These are phyloP conservation scores for Arabidopsis hybrid DNA, from an alignment of 441 rosid genomes.

Conservation along the genomic window DNA sequence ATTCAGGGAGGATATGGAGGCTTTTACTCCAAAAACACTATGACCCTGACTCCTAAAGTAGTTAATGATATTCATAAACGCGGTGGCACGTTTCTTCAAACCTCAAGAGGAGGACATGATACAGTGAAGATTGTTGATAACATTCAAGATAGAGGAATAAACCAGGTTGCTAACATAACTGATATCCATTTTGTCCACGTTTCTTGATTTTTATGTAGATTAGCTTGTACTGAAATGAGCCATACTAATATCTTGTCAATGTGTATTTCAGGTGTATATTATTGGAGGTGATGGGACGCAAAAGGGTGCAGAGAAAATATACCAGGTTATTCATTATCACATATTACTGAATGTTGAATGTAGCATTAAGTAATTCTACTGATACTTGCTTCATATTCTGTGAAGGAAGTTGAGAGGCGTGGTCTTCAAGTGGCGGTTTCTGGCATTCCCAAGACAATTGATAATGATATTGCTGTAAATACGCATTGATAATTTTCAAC, in stretches of 20 bases:
- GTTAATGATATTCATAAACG: constrained; percentile 77
- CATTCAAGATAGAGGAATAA: constrained; percentile 75
- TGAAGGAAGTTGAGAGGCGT: constrained; percentile 78
- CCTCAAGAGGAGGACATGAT: constrained; percentile 82
- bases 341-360: constrained; percentile 12
- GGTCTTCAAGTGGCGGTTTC: constrained; percentile 77
- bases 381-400: constrained; percentile 38
- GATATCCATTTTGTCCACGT: background rate
- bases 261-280: constrained; percentile 62
- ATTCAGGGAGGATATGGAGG: constrained; percentile 73
- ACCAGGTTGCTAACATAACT: constrained; percentile 52
- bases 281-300: constrained; percentile 85
- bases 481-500: constrained; percentile 26
- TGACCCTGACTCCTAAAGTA: constrained; percentile 62
- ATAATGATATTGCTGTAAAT: constrained; percentile 74
- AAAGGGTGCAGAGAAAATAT: constrained; percentile 67
- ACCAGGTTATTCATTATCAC: constrained; percentile 50
- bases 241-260: constrained; percentile 11
- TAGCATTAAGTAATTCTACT: constrained; percentile 1
- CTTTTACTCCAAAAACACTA: constrained; percentile 69
- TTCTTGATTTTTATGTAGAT: constrained; percentile 5
- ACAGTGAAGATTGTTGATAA: constrained; percentile 75
- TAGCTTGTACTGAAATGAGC: constrained; percentile 2
- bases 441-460: constrained; percentile 82
- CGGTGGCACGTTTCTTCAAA: constrained; percentile 71